phyloP scores from a whole-genome alignment of 2,329 filamentous ascomycete genomes.

The Waltergamsia citrina region DNA sequence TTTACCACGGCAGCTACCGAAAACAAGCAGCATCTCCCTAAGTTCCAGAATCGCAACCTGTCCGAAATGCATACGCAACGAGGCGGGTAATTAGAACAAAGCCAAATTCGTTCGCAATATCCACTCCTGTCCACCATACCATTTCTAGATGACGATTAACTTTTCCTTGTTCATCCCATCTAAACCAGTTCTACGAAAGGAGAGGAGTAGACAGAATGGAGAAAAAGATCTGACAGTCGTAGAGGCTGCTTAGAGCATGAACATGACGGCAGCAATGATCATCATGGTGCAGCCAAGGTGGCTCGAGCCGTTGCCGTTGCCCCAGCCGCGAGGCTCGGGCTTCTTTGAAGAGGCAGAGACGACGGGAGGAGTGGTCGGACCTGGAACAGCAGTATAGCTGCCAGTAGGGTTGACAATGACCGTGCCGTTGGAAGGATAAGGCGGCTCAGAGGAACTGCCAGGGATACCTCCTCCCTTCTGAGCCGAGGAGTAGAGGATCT shows the following conservation, averaged over 20 bases:
- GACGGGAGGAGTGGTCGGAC: conserved; percentile 14
- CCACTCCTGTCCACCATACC: too few relatives aligned
- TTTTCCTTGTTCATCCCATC: too few relatives aligned
- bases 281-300: conserved; percentile 24
- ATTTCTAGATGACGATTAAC: too few relatives aligned
- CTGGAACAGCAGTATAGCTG: conserved; percentile 12
- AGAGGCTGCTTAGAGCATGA: conserved; percentile 16
- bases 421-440: conserved; percentile 19
- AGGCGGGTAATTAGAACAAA: too few relatives aligned
- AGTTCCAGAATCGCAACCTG: too few relatives aligned
- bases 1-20: too few relatives aligned
- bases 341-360: conserved; percentile 20
- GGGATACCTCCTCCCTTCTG: not conserved
- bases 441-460: conserved; percentile 8
- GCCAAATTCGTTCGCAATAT: too few relatives aligned
- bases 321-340: conserved; percentile 18
- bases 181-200: too few relatives aligned
- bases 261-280: conserved; percentile 22
- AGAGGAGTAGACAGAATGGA: not conserved
- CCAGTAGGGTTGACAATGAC: conserved; percentile 11
- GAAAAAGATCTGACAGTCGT: not conserved
- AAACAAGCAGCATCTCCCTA: too few relatives aligned
- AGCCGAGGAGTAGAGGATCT: not conserved
- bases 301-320: conserved; percentile 16
- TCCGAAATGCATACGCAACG: too few relatives aligned